These are phyloP conservation scores for Aureobasidium leucospermi DNA, from an alignment of 2,329 filamentous ascomycete genomes.

Conservation along the genomic window DNA sequence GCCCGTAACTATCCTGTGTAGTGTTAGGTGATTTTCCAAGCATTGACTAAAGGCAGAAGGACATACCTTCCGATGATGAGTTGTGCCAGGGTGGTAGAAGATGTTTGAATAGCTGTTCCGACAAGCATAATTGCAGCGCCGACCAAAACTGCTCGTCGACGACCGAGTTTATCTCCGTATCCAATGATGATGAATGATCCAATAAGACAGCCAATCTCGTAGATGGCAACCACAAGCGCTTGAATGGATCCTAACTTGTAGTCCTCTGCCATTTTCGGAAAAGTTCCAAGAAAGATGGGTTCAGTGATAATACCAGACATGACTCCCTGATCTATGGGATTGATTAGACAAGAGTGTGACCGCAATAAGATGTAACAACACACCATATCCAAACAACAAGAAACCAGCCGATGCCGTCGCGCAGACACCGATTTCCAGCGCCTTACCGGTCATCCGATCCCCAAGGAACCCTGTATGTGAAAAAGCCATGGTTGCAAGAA, in stretches of 20 bases:
- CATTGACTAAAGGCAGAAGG: no score
- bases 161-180: conserved; percentile 19
- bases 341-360: not conserved
- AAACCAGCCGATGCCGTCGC: not conserved
- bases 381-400: not conserved
- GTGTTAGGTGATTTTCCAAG: conserved; percentile 18
- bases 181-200: conserved; percentile 20
- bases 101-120: conserved; percentile 27
- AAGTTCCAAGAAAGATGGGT: not conserved
- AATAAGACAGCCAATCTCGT: conserved; percentile 20
- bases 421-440: conserved; percentile 1
- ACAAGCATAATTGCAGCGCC: conserved; percentile 28
- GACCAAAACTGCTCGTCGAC: conserved; percentile 19
- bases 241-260: conserved; percentile 9
- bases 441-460: not conserved
- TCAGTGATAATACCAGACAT: conserved; percentile 14
- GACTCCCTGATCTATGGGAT: conserved; percentile 3
- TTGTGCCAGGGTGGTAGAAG: conserved; percentile 26
- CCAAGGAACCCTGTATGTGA: not conserved
- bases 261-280: not conserved
- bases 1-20: conserved; percentile 40
- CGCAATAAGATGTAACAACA: not conserved
- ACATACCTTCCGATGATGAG: conserved; percentile 27
- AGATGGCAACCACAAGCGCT: conserved; percentile 8
- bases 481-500: not conserved